Base-by-base conservation (phyloP, 2,329 filamentous ascomycete species). In the Claviceps capensis region DNA sequence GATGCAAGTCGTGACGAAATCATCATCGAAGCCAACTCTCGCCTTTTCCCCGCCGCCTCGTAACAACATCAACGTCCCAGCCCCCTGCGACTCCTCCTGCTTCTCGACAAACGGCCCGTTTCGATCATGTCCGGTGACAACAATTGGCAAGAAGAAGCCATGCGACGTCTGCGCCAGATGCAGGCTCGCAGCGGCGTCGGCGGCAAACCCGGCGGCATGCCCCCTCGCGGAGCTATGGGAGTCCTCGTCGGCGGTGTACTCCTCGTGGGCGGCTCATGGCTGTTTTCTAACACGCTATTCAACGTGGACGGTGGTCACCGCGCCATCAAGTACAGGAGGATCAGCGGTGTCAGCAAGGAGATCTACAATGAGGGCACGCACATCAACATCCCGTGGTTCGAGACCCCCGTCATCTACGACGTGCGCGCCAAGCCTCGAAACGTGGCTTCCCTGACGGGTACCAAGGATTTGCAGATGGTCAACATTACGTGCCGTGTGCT, bases 401-500 rank as follows among this genome's bases (percentile, higher is more conserved):
- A 98, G 73, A 95, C 90, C 4, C 89, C 93, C 49, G 82, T 98
- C 69, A 84, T 90, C 62, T 98, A 97, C 76, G 91, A 98, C 69
- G 93, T 98, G 61, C 91, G 93, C 72, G 93, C 93, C 55, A 96
- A 91, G 77, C 93, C 93, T 63, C 84, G 93, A 67, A 96, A 95
- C 65, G 90, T 98, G 62, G 86, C 93, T 59, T 97, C 93, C 59
- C 81, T 98, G 59, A 98, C 93, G 54, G 93, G 93, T 61, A 98
- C 93, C 65, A 98, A 98, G 78, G 93, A 98, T 72, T 75, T 98
- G 71, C 93, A 98, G 76, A 98, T 98, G 93, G 93, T 97, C 67
- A 98, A 98, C 80, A 97, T 98, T 68, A 98, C 91, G 65, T 98
- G 93, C 72, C 91, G 93, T 87, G 93, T 98, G 54, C 86, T 98